Percentiles rank a stretch among this genome's conserved stretches.
Conservation (phyloP, 2,329 filamentous ascomycete species). For the Thelonectria blattea region DNA sequence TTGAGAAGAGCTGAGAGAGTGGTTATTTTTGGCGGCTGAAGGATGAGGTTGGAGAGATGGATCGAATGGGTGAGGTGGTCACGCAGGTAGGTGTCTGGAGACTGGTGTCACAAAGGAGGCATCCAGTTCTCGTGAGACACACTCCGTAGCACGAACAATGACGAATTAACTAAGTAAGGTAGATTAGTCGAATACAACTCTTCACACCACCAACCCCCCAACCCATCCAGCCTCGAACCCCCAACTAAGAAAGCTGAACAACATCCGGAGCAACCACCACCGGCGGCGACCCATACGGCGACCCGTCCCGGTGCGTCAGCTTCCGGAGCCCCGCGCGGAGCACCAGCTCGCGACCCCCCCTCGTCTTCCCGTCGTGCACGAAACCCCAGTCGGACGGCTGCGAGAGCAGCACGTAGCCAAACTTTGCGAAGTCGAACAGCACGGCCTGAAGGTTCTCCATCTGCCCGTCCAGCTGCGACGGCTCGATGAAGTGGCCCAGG, state of each 20-base stretch:
- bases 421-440: constrained; percentile 1
- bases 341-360: not conserved
- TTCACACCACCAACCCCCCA: no score
- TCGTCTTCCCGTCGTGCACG: not conserved
- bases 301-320: not conserved
- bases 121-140: no score
- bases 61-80: no score
- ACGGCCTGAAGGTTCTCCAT: not conserved
- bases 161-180: no score
- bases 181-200: no score
- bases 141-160: no score
- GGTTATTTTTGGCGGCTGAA: no score
- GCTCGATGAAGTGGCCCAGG: constrained; percentile 4
- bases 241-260: not conserved
- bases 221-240: no score
- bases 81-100: no score
- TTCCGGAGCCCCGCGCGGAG: not conserved
- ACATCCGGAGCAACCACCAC: not conserved
- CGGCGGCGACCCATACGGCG: not conserved
- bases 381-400: constrained; percentile 8
- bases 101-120: no score
- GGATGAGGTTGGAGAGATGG: no score
- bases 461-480: not conserved
- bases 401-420: constrained; percentile 6
- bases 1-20: no score